A percentile compares a stretch with the other conserved stretches of the same genome.
phyloP scores from a whole-genome alignment of 768 basidiomycete species.

The Hysterangium stoloniferum region DNA sequence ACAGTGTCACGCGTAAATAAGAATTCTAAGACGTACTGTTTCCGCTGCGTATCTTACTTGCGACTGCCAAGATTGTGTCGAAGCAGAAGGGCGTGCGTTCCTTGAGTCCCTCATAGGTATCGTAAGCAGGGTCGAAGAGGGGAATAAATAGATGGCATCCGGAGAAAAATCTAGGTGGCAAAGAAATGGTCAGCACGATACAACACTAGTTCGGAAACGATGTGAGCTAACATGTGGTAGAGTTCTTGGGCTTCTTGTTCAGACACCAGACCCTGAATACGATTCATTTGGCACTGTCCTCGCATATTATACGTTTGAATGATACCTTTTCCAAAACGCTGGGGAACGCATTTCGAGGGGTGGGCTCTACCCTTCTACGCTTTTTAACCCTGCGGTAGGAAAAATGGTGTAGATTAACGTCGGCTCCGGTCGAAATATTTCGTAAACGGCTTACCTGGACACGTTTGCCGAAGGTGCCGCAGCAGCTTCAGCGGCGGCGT shows the following conservation, averaged over 20 bases:
- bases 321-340: slow-evolving; percentile 81
- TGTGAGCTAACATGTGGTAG: slow-evolving; percentile 69
- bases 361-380: slow-evolving; percentile 76
- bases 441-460: slow-evolving; percentile 39
- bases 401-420: not conserved
- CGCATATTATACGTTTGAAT: not conserved
- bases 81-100: slow-evolving; percentile 95
- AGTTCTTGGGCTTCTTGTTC: slow-evolving; percentile 85
- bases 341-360: slow-evolving; percentile 78
- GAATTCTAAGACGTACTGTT: slow-evolving; percentile 38
- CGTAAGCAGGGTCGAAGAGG: slow-evolving; percentile 86
- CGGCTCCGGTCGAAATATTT: slow-evolving; percentile 5
- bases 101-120: slow-evolving; percentile 87
- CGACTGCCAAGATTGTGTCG: slow-evolving; percentile 87
- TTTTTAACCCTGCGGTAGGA: slow-evolving; percentile 52
- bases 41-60: slow-evolving; percentile 86
- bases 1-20: not conserved
- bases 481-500: slow-evolving; percentile 91
- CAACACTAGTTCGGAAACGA: not conserved
- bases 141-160: slow-evolving; percentile 97
- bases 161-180: slow-evolving; percentile 72
- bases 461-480: slow-evolving; percentile 62
- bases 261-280: slow-evolving; percentile 65
- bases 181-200: slow-evolving; percentile 1
- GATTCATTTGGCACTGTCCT: slow-evolving; percentile 1